Evolutionary conservation across 2,329 filamentous ascomycete species (phyloP).

Genomic region (Domatiomyces catenatus): DNA sequence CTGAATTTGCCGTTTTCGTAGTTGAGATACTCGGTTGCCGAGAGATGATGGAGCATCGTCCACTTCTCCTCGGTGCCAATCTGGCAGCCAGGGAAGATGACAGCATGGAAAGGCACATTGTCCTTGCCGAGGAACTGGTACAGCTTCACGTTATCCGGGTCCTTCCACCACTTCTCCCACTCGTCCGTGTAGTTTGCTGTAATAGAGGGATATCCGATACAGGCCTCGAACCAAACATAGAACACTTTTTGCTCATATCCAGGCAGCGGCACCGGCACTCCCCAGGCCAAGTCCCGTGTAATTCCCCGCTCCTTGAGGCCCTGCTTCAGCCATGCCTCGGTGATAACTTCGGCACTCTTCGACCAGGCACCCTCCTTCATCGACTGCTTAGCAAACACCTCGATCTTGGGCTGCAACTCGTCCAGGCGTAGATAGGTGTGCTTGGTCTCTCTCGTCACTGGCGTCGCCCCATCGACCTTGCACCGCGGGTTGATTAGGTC

Average conservation of each 20-base stretch:
- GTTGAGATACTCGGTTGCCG: constrained; percentile 78
- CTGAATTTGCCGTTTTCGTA: constrained; percentile 85
- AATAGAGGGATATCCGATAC: constrained; percentile 90
- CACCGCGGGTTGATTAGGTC: constrained; percentile 73
- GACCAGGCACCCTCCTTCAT: constrained; percentile 50
- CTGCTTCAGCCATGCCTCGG: constrained; percentile 43
- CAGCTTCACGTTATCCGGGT: constrained; percentile 71
- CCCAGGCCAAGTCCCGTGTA: constrained; percentile 86
- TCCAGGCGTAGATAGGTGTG: constrained; percentile 84
- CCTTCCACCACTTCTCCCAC: constrained; percentile 91
- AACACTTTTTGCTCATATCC: constrained; percentile 65
- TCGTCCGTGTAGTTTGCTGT: constrained; percentile 76
- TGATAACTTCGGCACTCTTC: constrained; percentile 30
- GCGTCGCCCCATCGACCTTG: constrained; percentile 75
- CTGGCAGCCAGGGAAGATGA: constrained; percentile 80
- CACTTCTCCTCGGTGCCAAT: constrained; percentile 71
- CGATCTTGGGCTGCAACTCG: constrained; percentile 60
- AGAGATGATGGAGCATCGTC: constrained; percentile 80
- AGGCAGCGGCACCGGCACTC: constrained; percentile 45
- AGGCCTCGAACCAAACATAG: constrained; percentile 87
- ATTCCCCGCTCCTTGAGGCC: constrained; percentile 78
- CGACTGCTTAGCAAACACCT: constrained; percentile 60
- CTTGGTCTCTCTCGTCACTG: constrained; percentile 67
- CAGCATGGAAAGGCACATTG: constrained; percentile 73
- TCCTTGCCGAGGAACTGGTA: constrained; percentile 97